phyloP scores from a whole-genome alignment of 768 basidiomycete species.

The Pleurotus tuber-regium region DNA sequence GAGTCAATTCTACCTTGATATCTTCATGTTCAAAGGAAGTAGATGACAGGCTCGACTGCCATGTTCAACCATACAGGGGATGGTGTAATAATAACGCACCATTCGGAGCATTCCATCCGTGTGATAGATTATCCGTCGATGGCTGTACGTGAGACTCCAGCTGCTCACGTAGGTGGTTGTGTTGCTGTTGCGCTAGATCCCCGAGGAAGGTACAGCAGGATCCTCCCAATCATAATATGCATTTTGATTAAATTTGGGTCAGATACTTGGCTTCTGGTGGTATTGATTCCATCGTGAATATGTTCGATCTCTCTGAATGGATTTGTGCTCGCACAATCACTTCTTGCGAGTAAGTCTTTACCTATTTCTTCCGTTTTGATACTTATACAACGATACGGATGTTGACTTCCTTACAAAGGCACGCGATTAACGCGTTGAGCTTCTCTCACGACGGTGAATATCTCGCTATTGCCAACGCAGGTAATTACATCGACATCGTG shows the following conservation, averaged over 20 bases:
- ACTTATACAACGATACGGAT: background rate
- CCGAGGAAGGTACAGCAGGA: slow-evolving; percentile 54
- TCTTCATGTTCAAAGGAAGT: background rate
- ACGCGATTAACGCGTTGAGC: slow-evolving; percentile 69
- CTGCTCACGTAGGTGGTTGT: slow-evolving; percentile 82
- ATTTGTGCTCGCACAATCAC: slow-evolving; percentile 76
- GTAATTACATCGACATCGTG: slow-evolving; percentile 77
- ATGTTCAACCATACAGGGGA: slow-evolving; percentile 78
- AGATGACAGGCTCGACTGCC: slow-evolving; percentile 61
- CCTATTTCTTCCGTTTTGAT: background rate
- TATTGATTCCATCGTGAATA: slow-evolving; percentile 77
- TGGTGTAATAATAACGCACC: slow-evolving; percentile 63
- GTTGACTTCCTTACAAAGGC: slow-evolving; percentile 34
- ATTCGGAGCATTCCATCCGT: slow-evolving; percentile 62
- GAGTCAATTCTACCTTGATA: background rate
- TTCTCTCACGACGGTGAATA: slow-evolving; percentile 87
- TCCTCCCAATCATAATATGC: background rate
- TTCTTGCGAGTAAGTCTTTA: slow-evolving; percentile 67
- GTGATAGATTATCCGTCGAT: slow-evolving; percentile 70
- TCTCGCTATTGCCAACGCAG: slow-evolving; percentile 70
- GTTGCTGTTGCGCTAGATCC: slow-evolving; percentile 75
- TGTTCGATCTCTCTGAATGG: slow-evolving; percentile 81
- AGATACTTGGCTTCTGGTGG: slow-evolving; percentile 82
- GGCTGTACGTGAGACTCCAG: slow-evolving; percentile 53
- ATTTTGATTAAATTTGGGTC: slow-evolving; percentile 11